phyloP scores from a whole-genome alignment of 495 filamentous ascomycete genomes.

The Cercophora samala region DNA sequence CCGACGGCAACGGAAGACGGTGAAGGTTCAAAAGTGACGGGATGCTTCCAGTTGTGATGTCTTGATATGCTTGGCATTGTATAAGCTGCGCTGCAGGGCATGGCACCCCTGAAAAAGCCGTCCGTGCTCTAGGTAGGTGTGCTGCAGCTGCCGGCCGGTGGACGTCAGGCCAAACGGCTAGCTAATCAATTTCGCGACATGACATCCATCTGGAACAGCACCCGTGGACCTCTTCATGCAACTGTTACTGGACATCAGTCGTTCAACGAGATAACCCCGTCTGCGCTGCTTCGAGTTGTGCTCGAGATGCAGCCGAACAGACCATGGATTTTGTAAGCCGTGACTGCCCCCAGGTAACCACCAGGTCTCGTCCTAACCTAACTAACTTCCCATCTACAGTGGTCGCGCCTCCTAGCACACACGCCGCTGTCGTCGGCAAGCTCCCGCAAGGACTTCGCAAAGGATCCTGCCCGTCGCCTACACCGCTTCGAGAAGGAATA shows the following conservation, averaged over 20 bases:
- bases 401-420: constrained; percentile 86
- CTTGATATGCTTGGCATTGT: not conserved
- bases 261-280: constrained; percentile 11
- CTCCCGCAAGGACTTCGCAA: constrained; percentile 58
- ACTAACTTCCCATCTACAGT: constrained; percentile 50
- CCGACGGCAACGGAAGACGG: not conserved
- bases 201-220: constrained; percentile 34
- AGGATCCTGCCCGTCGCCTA: constrained; percentile 80
- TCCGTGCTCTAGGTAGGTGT: constrained; percentile 1
- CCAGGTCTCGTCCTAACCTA: not conserved
- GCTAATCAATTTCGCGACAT: constrained; percentile 36
- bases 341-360: not conserved
- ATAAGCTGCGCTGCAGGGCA: constrained; percentile 6
- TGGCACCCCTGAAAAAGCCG: constrained; percentile 11
- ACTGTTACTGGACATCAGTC: constrained; percentile 20
- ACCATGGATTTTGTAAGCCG: constrained; percentile 44
- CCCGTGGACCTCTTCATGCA: constrained; percentile 32
- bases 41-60: not conserved
- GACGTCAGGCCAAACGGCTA: constrained; percentile 5
- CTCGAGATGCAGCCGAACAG: constrained; percentile 37
- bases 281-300: constrained; percentile 15
- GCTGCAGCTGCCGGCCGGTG: constrained; percentile 13
- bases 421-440: constrained; percentile 58
- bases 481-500: constrained; percentile 87
- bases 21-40: not conserved